Evolutionary conservation across 1,284 basidiomycete species (phyloP), one percentile per base, ranked within the genome.

Genomic region (Ustilago cynodontis): DNA sequence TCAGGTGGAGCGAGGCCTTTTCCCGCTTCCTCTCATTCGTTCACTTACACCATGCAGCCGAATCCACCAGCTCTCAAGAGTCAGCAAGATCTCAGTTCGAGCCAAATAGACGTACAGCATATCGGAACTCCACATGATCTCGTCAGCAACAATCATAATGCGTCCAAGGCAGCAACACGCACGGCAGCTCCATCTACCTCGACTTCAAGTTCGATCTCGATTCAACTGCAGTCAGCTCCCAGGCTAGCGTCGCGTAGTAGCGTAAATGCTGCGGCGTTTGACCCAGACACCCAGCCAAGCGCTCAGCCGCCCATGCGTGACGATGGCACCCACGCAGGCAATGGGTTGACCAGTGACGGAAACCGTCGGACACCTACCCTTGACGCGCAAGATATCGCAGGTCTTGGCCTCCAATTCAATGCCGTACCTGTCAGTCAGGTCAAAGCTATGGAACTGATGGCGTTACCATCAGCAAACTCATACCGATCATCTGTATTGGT

Each of bases 371-470:
- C 47, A 24, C 20, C 22, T 28, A 13, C 4, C 22, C 28, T 26
- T 14, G 26, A 33, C 39, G 39, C 9, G 28, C 13, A 31, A 33
- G 55, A 33, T 10, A 24, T 20, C 3, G 43, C 53, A 11, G 69
- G 64, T 3, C 59, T 71, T 3, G 69, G 69, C 1, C 60, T 71
- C 3, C 51, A 63, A 16, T 13, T 71, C 16, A 18, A 52, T 16
- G 18, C 43, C 1, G 28, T 16, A 2, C 26, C 39, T 20, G 7
- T 37, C 11, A 24, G 29, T 20, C 8, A n/a, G 2, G 14, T 6
- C n/a, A 47, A 58, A 10, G 41, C 33, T 11, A 18, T 55, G 35
- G 52, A 60, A 31, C 24, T 31, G 5, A 2, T 49, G 33, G 22
- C 24, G 10, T 14, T 31, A 7, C 22, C 33, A 1, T 18, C 47